Base-by-base conservation (phyloP, 2,329 filamentous ascomycete species). In the Cercospora zeae-maydis region DNA sequence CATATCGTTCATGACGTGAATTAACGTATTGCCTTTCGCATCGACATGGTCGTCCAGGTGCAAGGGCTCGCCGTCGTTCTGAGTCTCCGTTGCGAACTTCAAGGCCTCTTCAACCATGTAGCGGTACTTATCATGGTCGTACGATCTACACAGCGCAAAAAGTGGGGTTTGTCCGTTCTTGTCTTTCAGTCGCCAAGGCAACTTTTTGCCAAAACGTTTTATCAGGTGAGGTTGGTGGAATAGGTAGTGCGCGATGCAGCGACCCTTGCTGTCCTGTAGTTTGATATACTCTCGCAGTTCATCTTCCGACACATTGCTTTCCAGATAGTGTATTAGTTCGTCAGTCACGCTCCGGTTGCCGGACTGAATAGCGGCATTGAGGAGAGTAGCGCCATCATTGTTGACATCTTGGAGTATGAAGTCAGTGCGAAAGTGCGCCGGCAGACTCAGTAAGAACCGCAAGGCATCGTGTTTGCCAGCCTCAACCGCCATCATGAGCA, bases 101-200 rank as follows among this genome's bases (percentile, higher is more conserved):
- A 99, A 80, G 4, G 90, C 95, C 63, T 88, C 85, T 68, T 90
- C 87, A 0, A 99, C 91, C 95, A 99, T 98, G 52, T 83, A 80
- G 58, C 86, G 85, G 76, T 99, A 99, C 69, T 93, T 84, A 1
- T 87, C 83, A 75, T 99, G 92, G 73, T 99, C 95, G 73, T 99
- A 99, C 0, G 92, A 98, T 70, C 95, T 87, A 75, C 93, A 98
- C 0, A 98, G 82, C 1, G 95, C 95, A 75, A 99, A 98, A 8
- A 99, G 80, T 1, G 95, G 96, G n/a, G 96, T 99, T 77, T 98
- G 95, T 0, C 95, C 95, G 73, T 98, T 97, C 75, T 92, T 96
- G 76, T 99, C 95, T 69, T 89, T 92, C 75, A 96, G 86, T 62
- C 87, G 85, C 95, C 95, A 99, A 8, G 92, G 90, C 58, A 99